Evolutionary conservation across 139 green algal species (phyloP).

Genomic region (Auxenochlorella pyrenoidosa): DNA sequence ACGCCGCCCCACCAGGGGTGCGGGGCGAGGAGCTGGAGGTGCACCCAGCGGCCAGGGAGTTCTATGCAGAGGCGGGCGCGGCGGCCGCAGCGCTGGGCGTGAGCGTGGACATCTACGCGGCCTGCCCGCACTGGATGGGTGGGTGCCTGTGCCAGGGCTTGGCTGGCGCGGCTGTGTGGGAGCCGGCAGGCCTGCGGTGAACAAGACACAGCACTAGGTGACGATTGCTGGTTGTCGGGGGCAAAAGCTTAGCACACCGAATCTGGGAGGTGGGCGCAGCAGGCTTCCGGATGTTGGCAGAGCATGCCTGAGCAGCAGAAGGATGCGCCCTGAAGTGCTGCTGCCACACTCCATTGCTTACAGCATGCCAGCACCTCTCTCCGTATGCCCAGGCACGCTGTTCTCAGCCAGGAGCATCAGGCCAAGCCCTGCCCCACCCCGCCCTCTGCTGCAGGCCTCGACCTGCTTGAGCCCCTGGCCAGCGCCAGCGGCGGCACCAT

Average conservation of each 20-base stretch:
- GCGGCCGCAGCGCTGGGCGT: constrained; percentile 79
- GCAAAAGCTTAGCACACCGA: too few relatives aligned
- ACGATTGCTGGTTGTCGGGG: too few relatives aligned
- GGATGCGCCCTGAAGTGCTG: too few relatives aligned
- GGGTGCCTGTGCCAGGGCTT: too few relatives aligned
- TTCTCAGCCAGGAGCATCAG: not conserved
- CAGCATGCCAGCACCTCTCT: too few relatives aligned
- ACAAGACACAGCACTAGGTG: too few relatives aligned
- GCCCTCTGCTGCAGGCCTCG: constrained; percentile 47
- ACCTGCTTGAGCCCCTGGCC: constrained; percentile 63
- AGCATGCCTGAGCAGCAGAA: too few relatives aligned
- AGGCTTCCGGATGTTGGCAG: too few relatives aligned
- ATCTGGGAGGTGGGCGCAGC: too few relatives aligned
- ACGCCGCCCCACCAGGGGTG: constrained; percentile 14
- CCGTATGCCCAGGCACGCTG: not conserved
- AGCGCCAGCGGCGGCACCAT: constrained; percentile 75
- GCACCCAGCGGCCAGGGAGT: constrained; percentile 43
- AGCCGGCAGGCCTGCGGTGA: too few relatives aligned
- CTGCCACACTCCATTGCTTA: not conserved
- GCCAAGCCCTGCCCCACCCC: not conserved
- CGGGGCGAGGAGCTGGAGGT: constrained; percentile 9
- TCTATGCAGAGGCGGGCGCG: constrained; percentile 80
- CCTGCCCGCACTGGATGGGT: constrained; percentile 32
- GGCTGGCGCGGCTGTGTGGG: too few relatives aligned
- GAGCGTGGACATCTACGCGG: constrained; percentile 83